A percentile compares a stretch with the other conserved stretches of the same genome.
Evolutionary conservation across 2,329 filamentous ascomycete species (phyloP).

Genomic region (Diaporthe amygdali): DNA sequence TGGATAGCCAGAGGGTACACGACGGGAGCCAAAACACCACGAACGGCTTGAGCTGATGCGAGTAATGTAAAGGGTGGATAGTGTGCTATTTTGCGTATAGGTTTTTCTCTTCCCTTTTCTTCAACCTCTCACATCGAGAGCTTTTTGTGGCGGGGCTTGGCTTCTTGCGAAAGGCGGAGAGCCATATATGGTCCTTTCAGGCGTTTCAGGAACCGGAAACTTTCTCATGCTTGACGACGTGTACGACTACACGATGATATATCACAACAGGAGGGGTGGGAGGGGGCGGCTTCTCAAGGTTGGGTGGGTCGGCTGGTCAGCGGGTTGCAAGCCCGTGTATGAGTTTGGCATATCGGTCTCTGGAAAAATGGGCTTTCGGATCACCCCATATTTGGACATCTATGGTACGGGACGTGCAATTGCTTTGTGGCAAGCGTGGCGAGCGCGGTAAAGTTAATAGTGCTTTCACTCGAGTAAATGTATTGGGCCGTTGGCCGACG

Average conservation of each 20-base stretch:
- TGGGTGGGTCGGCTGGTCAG: not conserved
- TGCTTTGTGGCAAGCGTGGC: not conserved
- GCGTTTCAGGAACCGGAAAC: constrained; percentile 13
- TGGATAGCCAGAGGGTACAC: constrained; percentile 21
- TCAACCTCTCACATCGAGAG: not conserved
- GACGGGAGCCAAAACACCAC: constrained; percentile 15
- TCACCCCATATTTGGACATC: not conserved
- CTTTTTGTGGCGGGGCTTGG: not conserved
- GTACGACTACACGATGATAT: constrained; percentile 21
- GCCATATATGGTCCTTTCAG: not conserved
- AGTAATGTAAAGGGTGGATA: not conserved
- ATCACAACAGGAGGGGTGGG: not conserved
- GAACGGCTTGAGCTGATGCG: constrained; percentile 17
- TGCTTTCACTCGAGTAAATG: not conserved
- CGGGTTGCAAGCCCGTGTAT: not conserved
- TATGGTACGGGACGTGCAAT: not conserved
- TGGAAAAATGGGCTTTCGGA: constrained; percentile 13
- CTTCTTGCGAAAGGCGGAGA: not conserved
- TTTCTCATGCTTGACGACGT: constrained; percentile 18
- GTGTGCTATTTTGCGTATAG: not conserved
- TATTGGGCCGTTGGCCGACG: not conserved
- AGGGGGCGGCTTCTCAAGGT: not conserved
- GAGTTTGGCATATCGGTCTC: constrained; percentile 9
- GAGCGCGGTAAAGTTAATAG: not conserved
- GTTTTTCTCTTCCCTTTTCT: not conserved